These are phyloP conservation scores for Gracilaria vermiculophylla DNA, from an alignment of 23 red algal species.

Conservation along the genomic window DNA sequence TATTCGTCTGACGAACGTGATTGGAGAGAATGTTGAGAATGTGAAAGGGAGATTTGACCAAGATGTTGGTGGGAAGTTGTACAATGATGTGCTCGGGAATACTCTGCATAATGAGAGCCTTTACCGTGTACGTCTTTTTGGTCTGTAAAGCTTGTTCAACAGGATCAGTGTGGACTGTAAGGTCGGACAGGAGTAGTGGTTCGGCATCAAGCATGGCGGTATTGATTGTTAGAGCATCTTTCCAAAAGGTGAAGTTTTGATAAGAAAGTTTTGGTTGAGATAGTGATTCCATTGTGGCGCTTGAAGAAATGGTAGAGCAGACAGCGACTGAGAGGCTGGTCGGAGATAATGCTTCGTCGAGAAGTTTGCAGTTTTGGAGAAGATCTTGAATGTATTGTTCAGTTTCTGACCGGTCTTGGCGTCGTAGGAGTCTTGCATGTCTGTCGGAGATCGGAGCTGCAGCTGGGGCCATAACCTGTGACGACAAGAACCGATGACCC, in stretches of 20 bases:
- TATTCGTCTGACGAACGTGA: neutral
- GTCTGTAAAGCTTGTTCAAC: neutral
- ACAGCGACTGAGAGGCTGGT: neutral
- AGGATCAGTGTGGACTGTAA: neutral
- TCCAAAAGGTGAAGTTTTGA: neutral
- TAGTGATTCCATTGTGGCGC: neutral
- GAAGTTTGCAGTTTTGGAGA: neutral
- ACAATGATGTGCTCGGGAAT: neutral
- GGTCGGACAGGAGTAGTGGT: neutral
- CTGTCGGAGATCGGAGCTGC: neutral
- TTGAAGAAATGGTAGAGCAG: neutral
- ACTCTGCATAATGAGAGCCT: neutral
- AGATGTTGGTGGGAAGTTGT: neutral
- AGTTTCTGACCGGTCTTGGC: neutral
- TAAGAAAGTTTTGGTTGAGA: neutral
- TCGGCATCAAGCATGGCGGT: neutral
- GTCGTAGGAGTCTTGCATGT: conserved; percentile 5
- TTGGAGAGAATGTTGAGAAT: neutral
- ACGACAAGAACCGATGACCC: neutral
- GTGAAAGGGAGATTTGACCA: neutral
- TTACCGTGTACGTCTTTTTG: neutral
- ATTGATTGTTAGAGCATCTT: neutral
- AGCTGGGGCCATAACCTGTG: conserved; percentile 12
- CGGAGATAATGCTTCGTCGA: neutral
- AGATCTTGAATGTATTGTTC: conserved; percentile 2